Conservation (phyloP, 75 land plant species). For the Larix kaempferi region DNA sequence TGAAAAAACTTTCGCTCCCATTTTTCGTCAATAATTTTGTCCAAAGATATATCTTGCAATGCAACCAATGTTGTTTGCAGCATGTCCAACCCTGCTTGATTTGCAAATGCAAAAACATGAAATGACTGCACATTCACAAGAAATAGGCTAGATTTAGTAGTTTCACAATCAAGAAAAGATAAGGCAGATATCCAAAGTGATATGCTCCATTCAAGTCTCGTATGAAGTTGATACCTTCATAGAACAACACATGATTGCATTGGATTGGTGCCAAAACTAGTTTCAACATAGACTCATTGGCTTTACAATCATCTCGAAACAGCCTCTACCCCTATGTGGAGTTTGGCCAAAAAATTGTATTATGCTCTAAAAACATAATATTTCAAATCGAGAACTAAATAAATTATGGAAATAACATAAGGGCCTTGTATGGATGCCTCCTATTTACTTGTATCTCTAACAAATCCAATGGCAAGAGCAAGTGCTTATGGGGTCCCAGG, state of each 20-base stretch:
- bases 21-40: constrained; percentile 60
- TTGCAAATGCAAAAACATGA: constrained; percentile 73
- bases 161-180: neutral
- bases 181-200: neutral
- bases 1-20: constrained; percentile 31
- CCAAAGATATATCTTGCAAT: constrained; percentile 56
- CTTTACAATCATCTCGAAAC: constrained; percentile 36
- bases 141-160: neutral
- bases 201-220: neutral
- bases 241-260: constrained; percentile 79
- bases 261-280: constrained; percentile 64
- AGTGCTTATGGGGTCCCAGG: constrained; percentile 81
- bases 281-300: constrained; percentile 61
- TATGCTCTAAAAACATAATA: neutral
- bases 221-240: constrained; percentile 36
- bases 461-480: constrained; percentile 84
- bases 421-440: neutral
- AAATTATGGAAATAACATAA: neutral
- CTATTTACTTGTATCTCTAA: constrained; percentile 71
- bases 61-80: constrained; percentile 53
- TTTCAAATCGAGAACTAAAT: neutral
- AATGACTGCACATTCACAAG: constrained; percentile 28
- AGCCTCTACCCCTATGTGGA: constrained; percentile 37
- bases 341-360: constrained; percentile 21
- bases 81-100: constrained; percentile 70